Evolutionary conservation across 495 filamentous ascomycete genomes (phyloP).

Genomic region (Aspergillus taichungensis): DNA sequence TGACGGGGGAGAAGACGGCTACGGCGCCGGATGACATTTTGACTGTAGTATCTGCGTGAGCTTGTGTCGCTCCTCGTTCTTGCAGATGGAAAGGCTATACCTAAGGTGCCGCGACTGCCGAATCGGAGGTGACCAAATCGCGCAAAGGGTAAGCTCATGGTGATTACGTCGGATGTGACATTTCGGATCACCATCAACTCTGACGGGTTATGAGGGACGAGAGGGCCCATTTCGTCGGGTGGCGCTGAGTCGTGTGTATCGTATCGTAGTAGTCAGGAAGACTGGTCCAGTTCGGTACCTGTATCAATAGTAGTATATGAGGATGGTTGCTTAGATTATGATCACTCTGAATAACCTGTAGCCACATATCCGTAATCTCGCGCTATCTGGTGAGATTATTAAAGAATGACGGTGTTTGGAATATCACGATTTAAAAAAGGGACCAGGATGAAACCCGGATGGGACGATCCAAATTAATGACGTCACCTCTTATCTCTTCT

Average conservation of each 20-base stretch:
- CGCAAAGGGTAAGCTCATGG: slow-evolving; percentile 74
- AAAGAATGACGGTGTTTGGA: no score
- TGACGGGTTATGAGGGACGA: slow-evolving; percentile 57
- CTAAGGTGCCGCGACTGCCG: slow-evolving; percentile 79
- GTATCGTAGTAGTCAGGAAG: background rate
- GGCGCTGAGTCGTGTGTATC: background rate
- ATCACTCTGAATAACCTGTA: no score
- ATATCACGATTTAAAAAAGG: no score
- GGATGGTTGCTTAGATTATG: no score
- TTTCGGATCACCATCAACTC: slow-evolving; percentile 82
- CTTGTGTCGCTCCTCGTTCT: background rate
- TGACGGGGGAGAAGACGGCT: slow-evolving; percentile 86
- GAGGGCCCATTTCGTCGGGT: slow-evolving; percentile 13
- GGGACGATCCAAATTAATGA: no score
- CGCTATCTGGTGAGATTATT: no score
- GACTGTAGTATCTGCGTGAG: slow-evolving; percentile 43
- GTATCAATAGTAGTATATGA: no score
- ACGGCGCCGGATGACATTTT: slow-evolving; percentile 65
- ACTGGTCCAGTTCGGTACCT: no score
- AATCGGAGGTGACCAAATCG: slow-evolving; percentile 74
- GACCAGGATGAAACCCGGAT: no score
- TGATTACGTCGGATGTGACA: slow-evolving; percentile 70
- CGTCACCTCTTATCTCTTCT: no score
- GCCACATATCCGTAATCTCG: no score
- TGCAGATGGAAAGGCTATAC: slow-evolving; percentile 36